Base-by-base conservation (phyloP, 2,329 filamentous ascomycete genomes). In the Ascochyta koolunga region DNA sequence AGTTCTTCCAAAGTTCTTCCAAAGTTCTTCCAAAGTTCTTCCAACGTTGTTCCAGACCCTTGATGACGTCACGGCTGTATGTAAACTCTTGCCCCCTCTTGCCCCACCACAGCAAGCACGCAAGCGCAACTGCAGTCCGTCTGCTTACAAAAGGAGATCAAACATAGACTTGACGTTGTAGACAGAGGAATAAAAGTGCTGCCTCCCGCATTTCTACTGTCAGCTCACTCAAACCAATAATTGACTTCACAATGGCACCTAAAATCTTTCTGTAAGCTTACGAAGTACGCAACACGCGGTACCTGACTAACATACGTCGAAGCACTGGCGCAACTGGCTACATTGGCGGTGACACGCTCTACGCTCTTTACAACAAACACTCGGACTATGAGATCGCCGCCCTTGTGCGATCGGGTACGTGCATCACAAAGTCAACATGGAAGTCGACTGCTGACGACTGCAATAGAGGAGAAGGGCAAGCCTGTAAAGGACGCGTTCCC, bases 361-460 rank as follows among this genome's bases (percentile, higher is more conserved):
- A 77, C 54, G 72, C 71, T 1, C 72, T 82, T 11, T 63, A 73
- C 48, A 68, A 76, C 21, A 73, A 74, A 13, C 76, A 81, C 50
- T 76, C 79, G 7, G 78, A 82, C 10, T 81, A 77, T 49, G 72
- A 78, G 33, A 75, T 77, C 54, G 76, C 78, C 5, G 74, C 69
- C 18, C 67, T 82, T 2, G 76, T 82, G 0, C 72, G 80, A 9
- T 57, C 62, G 22, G 60, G 60, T 63, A 45, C 10, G 38, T 38
- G 3, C 8, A 44, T 22, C 13, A 38, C 1, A n/a, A 8, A 13
- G 10, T 19, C 15, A 4, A 16, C 7, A 5, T 2, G 22, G 21
- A n/a, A 2, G 27, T 5, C 3, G 11, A 9, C 10, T 9, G 8
- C 46, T 50, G 9, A 50, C 38, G 1, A 5, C 15, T 15, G n/a